phyloP scores from a whole-genome alignment of 2,329 filamentous ascomycete species.

The Xylaria sp. region DNA sequence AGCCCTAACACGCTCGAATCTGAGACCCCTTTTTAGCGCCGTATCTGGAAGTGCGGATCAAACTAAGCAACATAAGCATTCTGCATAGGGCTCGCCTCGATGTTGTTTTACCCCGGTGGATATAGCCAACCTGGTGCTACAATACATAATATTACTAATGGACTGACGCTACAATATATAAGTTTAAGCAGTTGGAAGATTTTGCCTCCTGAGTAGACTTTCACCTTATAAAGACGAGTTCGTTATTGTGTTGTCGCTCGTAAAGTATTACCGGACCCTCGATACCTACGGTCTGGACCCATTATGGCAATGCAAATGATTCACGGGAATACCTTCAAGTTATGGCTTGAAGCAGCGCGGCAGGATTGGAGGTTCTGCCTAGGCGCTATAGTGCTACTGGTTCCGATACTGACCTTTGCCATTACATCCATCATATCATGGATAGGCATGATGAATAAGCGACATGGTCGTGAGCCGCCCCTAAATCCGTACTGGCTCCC shows the following conservation, averaged over 20 bases:
- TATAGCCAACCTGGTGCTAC: background rate
- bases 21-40: background rate
- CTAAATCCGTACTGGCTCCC: conserved; percentile 26
- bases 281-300: background rate
- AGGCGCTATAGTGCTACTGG: background rate
- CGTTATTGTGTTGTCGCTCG: background rate
- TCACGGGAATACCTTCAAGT: background rate
- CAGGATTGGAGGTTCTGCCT: conserved; percentile 12
- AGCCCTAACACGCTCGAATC: background rate
- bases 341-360: conserved; percentile 5
- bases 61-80: conserved; percentile 7
- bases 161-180: background rate
- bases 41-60: background rate
- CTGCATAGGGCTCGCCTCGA: conserved; percentile 2
- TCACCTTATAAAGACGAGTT: background rate
- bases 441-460: conserved; percentile 6
- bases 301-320: background rate
- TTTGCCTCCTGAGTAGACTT: background rate
- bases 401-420: conserved; percentile 12
- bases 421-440: conserved; percentile 18
- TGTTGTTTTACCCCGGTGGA: background rate
- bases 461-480: conserved; percentile 16
- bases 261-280: background rate
- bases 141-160: background rate
- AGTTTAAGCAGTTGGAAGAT: background rate